These are phyloP conservation scores for Panicum miliaceum DNA, from an alignment of 176 grass and related monocot species.

Conservation along the genomic window DNA sequence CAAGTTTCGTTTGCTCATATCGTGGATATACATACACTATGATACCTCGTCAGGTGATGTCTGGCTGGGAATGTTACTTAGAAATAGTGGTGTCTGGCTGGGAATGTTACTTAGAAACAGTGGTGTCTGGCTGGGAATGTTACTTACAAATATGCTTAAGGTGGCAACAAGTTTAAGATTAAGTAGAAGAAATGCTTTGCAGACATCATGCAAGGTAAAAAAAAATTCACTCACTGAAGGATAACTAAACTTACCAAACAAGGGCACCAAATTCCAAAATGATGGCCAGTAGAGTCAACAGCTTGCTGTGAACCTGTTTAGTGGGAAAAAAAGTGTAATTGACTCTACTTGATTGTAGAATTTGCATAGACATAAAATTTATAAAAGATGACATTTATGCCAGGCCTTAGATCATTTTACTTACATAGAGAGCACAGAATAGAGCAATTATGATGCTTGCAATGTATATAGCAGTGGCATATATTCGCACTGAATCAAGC, in stretches of 20 bases:
- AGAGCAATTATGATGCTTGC: constrained; percentile 92
- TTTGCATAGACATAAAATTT: constrained; percentile 3
- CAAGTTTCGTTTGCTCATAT: neutral
- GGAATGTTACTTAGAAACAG: neutral
- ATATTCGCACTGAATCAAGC: constrained; percentile 99
- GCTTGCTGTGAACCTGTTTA: constrained; percentile 83
- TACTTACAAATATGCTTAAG: neutral
- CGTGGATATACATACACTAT: neutral
- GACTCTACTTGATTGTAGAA: neutral
- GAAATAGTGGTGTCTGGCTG: neutral
- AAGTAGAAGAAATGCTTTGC: neutral
- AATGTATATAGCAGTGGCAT: constrained; percentile 95
- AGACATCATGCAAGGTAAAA: neutral
- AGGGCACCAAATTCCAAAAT: constrained; percentile 94
- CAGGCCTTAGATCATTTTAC: constrained; percentile 37
- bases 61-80: neutral
- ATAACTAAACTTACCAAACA: constrained; percentile 71
- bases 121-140: neutral
- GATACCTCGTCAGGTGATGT: neutral
- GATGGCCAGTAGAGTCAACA: constrained; percentile 92
- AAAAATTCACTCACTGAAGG: too few relatives aligned
- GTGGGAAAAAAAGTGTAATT: constrained; percentile 22
- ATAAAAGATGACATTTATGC: constrained; percentile 18
- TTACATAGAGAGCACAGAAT: constrained; percentile 92
- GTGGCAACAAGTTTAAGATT: neutral